A percentile compares a stretch with the other conserved stretches of the same genome.
These are phyloP conservation scores for Metarhizium anisopliae DNA, from an alignment of 2,329 filamentous ascomycete species.

Conservation along the genomic window DNA sequence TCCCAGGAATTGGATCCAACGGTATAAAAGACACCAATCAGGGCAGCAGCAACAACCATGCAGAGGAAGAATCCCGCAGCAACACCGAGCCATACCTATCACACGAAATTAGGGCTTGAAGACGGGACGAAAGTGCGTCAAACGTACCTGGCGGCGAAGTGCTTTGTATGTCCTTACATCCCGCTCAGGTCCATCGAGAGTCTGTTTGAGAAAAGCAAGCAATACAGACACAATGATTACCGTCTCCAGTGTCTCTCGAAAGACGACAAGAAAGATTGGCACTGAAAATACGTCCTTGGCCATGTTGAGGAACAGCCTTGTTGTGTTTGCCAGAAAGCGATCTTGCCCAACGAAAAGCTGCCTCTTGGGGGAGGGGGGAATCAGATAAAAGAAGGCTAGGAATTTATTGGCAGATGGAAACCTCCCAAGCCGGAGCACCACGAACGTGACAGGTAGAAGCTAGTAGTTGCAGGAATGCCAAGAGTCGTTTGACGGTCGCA, in stretches of 20 bases:
- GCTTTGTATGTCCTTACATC: constrained; percentile 58
- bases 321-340: background rate
- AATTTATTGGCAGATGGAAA: background rate
- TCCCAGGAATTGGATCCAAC: constrained; percentile 60
- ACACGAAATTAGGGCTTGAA: constrained; percentile 27
- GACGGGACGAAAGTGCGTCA: background rate
- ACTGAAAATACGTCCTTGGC: constrained; percentile 66
- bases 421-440: background rate
- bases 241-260: constrained; percentile 76
- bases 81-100: constrained; percentile 55
- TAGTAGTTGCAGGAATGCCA: background rate
- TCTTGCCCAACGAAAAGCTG: background rate
- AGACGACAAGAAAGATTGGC: constrained; percentile 83
- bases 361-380: background rate
- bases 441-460: background rate
- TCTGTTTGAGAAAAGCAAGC: constrained; percentile 77
- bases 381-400: background rate
- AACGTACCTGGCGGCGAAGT: constrained; percentile 52
- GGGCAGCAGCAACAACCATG: constrained; percentile 52
- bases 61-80: constrained; percentile 54
- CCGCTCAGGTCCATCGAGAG: constrained; percentile 53
- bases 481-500: background rate
- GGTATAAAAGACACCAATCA: constrained; percentile 65
- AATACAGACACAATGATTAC: constrained; percentile 82
- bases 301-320: constrained; percentile 25